Conservation (phyloP, 441 rosid genomes). For the Erodium chrysanthum region DNA sequence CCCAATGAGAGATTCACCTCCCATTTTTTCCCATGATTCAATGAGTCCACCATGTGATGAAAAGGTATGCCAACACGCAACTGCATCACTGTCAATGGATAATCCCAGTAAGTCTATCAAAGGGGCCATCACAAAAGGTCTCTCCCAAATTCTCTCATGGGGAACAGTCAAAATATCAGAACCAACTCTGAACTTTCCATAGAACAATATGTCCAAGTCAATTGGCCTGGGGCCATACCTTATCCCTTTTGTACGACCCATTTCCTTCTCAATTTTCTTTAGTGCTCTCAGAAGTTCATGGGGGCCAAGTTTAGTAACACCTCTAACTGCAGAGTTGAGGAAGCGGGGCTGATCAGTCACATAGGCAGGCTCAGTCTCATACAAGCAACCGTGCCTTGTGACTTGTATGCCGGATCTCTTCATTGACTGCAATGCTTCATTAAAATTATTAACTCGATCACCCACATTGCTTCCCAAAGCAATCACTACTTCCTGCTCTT, state of each 20-base stretch:
- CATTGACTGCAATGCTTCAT: conserved; percentile 57
- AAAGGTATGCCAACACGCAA: conserved; percentile 71
- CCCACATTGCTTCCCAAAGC: conserved; percentile 95
- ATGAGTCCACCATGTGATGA: conserved; percentile 41
- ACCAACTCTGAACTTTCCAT: conserved; percentile 50
- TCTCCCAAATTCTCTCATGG: conserved; percentile 83
- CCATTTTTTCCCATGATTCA: conserved; percentile 63
- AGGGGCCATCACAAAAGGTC: conserved; percentile 88
- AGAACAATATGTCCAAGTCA: conserved; percentile 84
- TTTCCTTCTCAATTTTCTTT: conserved; percentile 63
- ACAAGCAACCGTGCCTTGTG: conserved; percentile 66
- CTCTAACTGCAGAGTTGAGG: conserved; percentile 87
- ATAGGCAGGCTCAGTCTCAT: conserved; percentile 85
- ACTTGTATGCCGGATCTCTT: conserved; percentile 46
- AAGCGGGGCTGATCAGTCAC: conserved; percentile 84
- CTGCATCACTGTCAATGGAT: conserved; percentile 51
- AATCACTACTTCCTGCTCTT: conserved; percentile 73
- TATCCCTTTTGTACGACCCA: conserved; percentile 71
- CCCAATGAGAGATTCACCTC: conserved; percentile 67
- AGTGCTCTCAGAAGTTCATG: conserved; percentile 64
- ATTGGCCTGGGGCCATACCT: conserved; percentile 85
- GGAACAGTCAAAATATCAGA: conserved; percentile 60
- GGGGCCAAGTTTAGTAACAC: conserved; percentile 66
- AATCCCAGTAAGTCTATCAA: conserved; percentile 70
- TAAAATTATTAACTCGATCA: conserved; percentile 54